Conservation (phyloP, 2,329 filamentous ascomycete species). For the Metarhizium robertsii region DNA sequence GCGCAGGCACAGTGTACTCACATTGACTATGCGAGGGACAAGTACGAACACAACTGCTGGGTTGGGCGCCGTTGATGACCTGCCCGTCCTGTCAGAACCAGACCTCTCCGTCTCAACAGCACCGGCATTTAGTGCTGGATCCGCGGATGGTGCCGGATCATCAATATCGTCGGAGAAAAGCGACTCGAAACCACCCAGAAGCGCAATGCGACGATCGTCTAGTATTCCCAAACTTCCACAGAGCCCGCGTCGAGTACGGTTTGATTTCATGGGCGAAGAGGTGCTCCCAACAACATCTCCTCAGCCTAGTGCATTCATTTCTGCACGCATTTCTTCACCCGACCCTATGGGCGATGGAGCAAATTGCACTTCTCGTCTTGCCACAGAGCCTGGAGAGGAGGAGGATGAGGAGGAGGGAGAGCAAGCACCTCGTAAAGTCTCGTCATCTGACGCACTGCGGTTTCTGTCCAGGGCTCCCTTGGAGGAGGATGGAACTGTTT, state of each 20-base stretch:
- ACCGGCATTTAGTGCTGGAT: slow-evolving; percentile 20
- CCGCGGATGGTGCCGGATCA: slow-evolving; percentile 38
- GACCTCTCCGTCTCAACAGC: slow-evolving; percentile 22
- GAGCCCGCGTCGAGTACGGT: slow-evolving; percentile 54
- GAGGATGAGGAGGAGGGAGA: slow-evolving; percentile 25
- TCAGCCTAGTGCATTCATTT: slow-evolving; percentile 25
- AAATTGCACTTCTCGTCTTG: slow-evolving; percentile 22
- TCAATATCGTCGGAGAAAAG: slow-evolving; percentile 45
- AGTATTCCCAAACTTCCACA: slow-evolving; percentile 38
- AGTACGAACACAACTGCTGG: neutral
- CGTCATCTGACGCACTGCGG: slow-evolving; percentile 44
- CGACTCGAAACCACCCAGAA: slow-evolving; percentile 39
- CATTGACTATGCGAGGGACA: slow-evolving; percentile 1
- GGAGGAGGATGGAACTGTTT: slow-evolving; percentile 37
- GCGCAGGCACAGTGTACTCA: slow-evolving; percentile 4
- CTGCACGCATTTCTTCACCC: slow-evolving; percentile 16
- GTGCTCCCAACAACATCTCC: slow-evolving; percentile 52
- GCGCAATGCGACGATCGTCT: slow-evolving; percentile 48
- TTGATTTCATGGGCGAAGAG: slow-evolving; percentile 50
- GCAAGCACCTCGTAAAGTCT: slow-evolving; percentile 41
- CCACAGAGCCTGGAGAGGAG: slow-evolving; percentile 29
- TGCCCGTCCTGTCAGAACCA: slow-evolving; percentile 9
- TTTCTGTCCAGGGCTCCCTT: slow-evolving; percentile 40
- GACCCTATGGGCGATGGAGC: slow-evolving; percentile 16
- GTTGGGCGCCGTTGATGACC: slow-evolving; percentile 7